phyloP scores from a whole-genome alignment of 2,329 filamentous ascomycete species.

The Cryphonectria radicalis region DNA sequence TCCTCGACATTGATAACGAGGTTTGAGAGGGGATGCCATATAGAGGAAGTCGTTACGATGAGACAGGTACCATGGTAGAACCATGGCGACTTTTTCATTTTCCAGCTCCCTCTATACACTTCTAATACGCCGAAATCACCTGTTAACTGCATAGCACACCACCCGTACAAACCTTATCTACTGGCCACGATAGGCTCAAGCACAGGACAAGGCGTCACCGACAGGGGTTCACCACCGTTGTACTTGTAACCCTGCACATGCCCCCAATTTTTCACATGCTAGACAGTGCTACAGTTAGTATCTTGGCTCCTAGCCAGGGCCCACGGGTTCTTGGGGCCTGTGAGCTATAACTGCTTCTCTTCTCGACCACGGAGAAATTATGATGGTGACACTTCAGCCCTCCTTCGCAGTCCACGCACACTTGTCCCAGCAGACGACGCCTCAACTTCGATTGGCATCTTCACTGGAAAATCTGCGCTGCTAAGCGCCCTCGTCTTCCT shows the following conservation, averaged over 20 bases:
- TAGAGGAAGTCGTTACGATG: neutral
- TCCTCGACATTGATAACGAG: neutral
- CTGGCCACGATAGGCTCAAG: neutral
- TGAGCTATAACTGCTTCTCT: neutral
- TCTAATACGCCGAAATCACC: neutral
- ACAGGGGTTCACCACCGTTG: neutral
- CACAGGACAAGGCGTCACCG: neutral
- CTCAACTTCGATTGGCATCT: neutral
- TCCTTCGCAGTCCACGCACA: neutral
- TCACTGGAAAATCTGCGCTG: neutral
- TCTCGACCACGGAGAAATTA: conserved; percentile 1
- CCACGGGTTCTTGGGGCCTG: neutral
- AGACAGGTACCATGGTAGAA: no score
- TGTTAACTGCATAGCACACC: neutral
- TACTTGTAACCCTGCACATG: neutral
- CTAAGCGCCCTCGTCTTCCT: conserved; percentile 7
- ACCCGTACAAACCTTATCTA: neutral
- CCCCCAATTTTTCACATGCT: conserved; percentile 16
- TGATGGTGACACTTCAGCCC: conserved; percentile 1
- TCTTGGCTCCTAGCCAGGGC: neutral
- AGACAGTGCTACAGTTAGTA: neutral
- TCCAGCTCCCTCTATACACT: neutral
- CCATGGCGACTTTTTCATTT: no score
- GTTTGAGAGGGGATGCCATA: no score
- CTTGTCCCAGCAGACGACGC: neutral